Conservation (phyloP, 345 rosid genomes). For the Lagerstroemia speciosa region DNA sequence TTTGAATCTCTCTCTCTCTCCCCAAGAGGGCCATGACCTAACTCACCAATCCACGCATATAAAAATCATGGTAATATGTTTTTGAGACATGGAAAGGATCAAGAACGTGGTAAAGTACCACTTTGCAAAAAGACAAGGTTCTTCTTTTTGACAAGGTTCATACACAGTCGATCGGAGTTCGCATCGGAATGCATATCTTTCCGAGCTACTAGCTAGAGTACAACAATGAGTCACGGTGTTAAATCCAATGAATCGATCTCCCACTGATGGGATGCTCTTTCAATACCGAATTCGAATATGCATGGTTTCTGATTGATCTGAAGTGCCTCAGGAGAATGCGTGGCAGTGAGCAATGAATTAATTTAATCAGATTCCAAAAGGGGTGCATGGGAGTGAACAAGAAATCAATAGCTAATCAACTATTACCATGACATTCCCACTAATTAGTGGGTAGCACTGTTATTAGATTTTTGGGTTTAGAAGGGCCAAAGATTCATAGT, state of each 20-base stretch:
- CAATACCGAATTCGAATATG: not conserved
- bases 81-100: not conserved
- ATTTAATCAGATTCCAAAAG: not conserved
- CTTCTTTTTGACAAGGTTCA: too few species aligned
- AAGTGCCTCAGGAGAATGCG: not conserved
- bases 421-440: not conserved
- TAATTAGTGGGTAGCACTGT: not conserved
- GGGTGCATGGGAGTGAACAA: not conserved
- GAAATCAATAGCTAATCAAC: not conserved
- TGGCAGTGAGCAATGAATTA: not conserved
- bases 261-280: too few species aligned
- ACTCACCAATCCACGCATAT: not conserved
- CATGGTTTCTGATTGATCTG: not conserved
- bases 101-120: not conserved
- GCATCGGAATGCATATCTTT: too few species aligned
- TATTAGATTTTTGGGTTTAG: not conserved
- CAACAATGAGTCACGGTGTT: too few species aligned
- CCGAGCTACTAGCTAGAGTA: too few species aligned
- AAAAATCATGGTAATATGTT: slow-evolving; percentile 21
- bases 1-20: slow-evolving; percentile 19
- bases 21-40: not conserved
- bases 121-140: too few species aligned
- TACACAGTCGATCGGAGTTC: not conserved
- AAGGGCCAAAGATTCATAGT: not conserved
- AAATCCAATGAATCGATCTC: too few species aligned